phyloP scores from a whole-genome alignment of 2,329 filamentous ascomycete species.

The Ophiostoma angusticollis region DNA sequence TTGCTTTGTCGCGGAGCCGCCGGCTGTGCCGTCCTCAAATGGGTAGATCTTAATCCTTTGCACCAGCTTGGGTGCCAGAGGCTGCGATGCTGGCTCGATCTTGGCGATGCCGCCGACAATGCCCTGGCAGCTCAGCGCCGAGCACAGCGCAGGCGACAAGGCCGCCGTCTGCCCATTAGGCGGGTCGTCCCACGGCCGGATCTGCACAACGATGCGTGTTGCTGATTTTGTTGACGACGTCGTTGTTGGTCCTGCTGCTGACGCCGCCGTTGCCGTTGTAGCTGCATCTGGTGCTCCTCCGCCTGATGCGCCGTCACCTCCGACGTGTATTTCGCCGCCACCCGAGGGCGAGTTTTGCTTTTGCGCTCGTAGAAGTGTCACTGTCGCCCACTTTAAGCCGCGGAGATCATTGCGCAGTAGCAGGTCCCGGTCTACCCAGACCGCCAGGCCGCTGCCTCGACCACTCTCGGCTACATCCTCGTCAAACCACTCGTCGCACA shows the following conservation, averaged over 20 bases:
- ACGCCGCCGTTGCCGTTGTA: constrained; percentile 6
- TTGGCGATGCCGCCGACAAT: constrained; percentile 80
- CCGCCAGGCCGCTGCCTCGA: constrained; percentile 49
- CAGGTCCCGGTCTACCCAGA: constrained; percentile 78
- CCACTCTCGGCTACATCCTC: constrained; percentile 32
- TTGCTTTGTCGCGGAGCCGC: constrained; percentile 38
- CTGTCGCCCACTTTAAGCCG: constrained; percentile 62
- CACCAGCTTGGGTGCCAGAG: constrained; percentile 39
- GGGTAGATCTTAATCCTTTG: constrained; percentile 66
- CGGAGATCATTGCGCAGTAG: constrained; percentile 59
- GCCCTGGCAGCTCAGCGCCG: constrained; percentile 54
- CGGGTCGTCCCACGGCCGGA: constrained; percentile 73
- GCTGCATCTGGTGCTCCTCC: constrained; percentile 27
- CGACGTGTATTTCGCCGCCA: constrained; percentile 31
- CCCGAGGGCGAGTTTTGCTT: not conserved
- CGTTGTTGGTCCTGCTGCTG: not conserved
- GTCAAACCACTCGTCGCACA: constrained; percentile 68
- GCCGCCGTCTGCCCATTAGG: constrained; percentile 71
- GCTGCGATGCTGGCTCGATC: constrained; percentile 67
- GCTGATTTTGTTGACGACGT: constrained; percentile 34
- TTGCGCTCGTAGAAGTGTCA: constrained; percentile 71
- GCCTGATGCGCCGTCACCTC: too few relatives aligned
- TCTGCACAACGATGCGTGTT: constrained; percentile 59
- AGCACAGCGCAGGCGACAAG: constrained; percentile 65
- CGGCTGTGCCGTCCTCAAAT: constrained; percentile 43